Percentiles rank a stretch among this genome's conserved stretches.
phyloP scores from a whole-genome alignment of 805 yeast species.

The Hanseniaspora jakobsenii region DNA sequence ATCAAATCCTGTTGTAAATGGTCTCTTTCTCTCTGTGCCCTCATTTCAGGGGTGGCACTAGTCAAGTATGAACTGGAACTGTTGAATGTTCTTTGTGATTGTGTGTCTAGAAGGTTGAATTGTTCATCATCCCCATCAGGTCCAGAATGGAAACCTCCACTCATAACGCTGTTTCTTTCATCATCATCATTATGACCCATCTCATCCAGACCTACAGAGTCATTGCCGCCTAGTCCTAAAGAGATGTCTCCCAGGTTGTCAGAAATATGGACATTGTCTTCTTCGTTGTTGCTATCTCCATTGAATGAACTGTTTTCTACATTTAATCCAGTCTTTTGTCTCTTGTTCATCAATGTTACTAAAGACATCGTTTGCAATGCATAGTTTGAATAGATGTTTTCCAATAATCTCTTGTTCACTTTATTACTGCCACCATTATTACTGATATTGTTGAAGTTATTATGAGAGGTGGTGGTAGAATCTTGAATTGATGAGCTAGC shows the following conservation, averaged over 20 bases:
- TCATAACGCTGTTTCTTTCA: no score
- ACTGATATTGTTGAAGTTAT: no score
- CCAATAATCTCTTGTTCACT: slow-evolving; percentile 11
- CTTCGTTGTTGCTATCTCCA: no score
- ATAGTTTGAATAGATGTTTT: slow-evolving; percentile 5
- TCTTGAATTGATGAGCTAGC: slow-evolving; percentile 1
- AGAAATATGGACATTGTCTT: no score
- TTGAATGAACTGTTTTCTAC: background rate
- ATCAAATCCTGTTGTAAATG: slow-evolving; percentile 14
- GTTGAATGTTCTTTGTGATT: slow-evolving; percentile 7
- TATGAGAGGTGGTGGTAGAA: no score
- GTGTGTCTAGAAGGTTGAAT: slow-evolving; percentile 7
- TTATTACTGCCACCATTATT: background rate
- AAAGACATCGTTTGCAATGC: slow-evolving; percentile 5
- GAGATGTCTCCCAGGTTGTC: background rate
- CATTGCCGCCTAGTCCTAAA: background rate
- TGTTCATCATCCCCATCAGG: no score
- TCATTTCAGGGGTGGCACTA: slow-evolving; percentile 10
- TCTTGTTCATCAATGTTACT: slow-evolving; percentile 2
- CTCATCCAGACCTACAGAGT: background rate
- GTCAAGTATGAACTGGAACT: slow-evolving; percentile 11
- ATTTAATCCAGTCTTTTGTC: background rate
- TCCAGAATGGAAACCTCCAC: no score
- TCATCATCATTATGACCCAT: background rate
- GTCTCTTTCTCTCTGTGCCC: slow-evolving; percentile 12